Conservation (phyloP, 495 filamentous ascomycete genomes). For the Melanomma pulvis-pyrius region DNA sequence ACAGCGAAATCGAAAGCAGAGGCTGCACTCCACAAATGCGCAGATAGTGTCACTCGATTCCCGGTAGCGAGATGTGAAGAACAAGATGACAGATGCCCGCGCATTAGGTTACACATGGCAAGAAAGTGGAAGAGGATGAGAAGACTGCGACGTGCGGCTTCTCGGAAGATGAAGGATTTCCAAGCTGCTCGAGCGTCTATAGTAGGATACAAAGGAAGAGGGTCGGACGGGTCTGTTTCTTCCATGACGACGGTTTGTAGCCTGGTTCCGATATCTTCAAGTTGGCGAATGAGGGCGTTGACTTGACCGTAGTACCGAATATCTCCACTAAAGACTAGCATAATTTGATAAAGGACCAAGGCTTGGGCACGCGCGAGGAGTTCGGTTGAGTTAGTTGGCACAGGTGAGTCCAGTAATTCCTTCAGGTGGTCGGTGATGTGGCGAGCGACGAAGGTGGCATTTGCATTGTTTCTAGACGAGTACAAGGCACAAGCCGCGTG, state of each 20-base stretch:
- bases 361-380: slow-evolving; percentile 45
- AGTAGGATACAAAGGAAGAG: slow-evolving; percentile 37
- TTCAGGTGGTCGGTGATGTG: slow-evolving; percentile 48
- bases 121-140: slow-evolving; percentile 14
- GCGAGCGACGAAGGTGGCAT: slow-evolving; percentile 50
- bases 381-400: slow-evolving; percentile 41
- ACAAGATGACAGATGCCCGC: neutral
- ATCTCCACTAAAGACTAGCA: slow-evolving; percentile 22
- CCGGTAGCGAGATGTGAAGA: neutral
- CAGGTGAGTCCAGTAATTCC: slow-evolving; percentile 45
- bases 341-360: slow-evolving; percentile 34
- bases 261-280: slow-evolving; percentile 1
- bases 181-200: slow-evolving; percentile 41
- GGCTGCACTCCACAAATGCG: slow-evolving; percentile 53
- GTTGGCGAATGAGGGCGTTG: neutral
- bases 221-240: neutral
- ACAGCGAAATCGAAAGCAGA: slow-evolving; percentile 52
- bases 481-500: slow-evolving; percentile 54
- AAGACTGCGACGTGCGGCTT: slow-evolving; percentile 21
- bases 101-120: slow-evolving; percentile 6
- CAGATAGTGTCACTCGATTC: slow-evolving; percentile 39
- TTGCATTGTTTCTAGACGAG: slow-evolving; percentile 52
- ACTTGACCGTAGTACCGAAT: slow-evolving; percentile 5
- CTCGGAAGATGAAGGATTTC: slow-evolving; percentile 29
- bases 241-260: neutral